Base-by-base conservation (phyloP, 1,284 basidiomycete genomes). In the Meira miltonrushii region DNA sequence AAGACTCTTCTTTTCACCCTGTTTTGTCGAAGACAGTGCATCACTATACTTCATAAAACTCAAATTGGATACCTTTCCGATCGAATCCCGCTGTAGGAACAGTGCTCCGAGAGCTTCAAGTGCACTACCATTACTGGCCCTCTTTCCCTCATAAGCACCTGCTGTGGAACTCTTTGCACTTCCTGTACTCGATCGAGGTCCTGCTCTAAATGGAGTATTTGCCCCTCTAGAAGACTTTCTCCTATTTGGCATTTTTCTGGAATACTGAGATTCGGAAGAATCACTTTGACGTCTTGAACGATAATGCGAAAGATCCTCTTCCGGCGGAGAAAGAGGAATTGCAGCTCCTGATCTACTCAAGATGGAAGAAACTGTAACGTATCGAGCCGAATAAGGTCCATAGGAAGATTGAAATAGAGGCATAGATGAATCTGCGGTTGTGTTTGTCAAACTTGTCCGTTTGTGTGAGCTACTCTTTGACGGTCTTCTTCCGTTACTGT, bases 71-170 rank as follows among this genome's bases (percentile, higher is more conserved):
- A 70, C 66, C 33, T 66, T 55, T 8, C 71, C 73, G 1, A 60
- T 66, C 17, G 65, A 70, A 43, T 74, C 70, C 28, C 64, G 65
- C 6, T 64, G 65, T 41, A 77, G 58, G 6, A 77, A 59, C 1
- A 77, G 56, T 0, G 74, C 68, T 9, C 72, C 69, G 10, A 77
- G 64, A 1, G 74, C 74, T 40, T 77, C 74, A 15, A 77, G 57
- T 3, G 74, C 74, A 49, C 71, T 74, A 19, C 74, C 73, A 39
- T 69, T 77, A 54, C 69, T 68, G 5, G 61, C 60, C 8, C 56
- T 52, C 38, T 60, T 66, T 25, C 39, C 37, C 39, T 11, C 33
- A 25, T 46, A 13, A 25, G 17, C 50, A 28, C 57, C 39, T 28
- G 12, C 2, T 2, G 41, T 56, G 54, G 17, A 17, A 46, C 37